Base-by-base conservation (phyloP, 176 grass and related monocot species). In the Ampelocalamus luodianensis region DNA sequence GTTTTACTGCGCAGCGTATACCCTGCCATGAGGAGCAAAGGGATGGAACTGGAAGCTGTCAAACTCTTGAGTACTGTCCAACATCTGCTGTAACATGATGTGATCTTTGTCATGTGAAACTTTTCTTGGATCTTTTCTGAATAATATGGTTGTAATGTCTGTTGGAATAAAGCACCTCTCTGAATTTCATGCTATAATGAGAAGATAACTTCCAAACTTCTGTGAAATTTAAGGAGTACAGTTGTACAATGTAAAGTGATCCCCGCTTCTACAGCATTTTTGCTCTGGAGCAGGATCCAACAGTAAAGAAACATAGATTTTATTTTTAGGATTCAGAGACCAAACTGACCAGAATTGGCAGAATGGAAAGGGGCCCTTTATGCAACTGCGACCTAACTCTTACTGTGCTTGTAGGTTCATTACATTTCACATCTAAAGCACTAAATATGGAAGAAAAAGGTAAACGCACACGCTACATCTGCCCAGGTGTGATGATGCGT, bases 401-500 rank as follows among this genome's bases (percentile, higher is more conserved):
- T 76, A 85, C 64, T 27, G 80, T 42, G 17, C 79, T 74, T 79
- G 4, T 36, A 82, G 55, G 14, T 83, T 83, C 80, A 79, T 68
- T 83, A 79, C 61, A 87, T 60, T 68, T 54, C 74, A 68, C 50
- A 87, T 77, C 89, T 79, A 87, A 73, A 73, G 26, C 65, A 79
- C 72, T 32, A 66, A 61, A 72, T 78, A 72, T 46, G 56, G 67
- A 72, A 81, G 17, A 55, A 61, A 53, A 37, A 81, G 85, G 81
- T 80, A 87, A 59, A 94, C 20, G 71, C 71, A 78, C 79, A 89
- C 68, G 74, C 83, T 86, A 71, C 53, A 90, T 92, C 83, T 83
- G 87, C 83, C 90, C 87, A 90, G 61, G 44, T 80, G 53, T 79
- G 87, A 85, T 88, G 81, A 86, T 76, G 55, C 92, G 68, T 90